phyloP scores from a whole-genome alignment of 2,329 filamentous ascomycete species.

The Cryphonectria parasitica region DNA sequence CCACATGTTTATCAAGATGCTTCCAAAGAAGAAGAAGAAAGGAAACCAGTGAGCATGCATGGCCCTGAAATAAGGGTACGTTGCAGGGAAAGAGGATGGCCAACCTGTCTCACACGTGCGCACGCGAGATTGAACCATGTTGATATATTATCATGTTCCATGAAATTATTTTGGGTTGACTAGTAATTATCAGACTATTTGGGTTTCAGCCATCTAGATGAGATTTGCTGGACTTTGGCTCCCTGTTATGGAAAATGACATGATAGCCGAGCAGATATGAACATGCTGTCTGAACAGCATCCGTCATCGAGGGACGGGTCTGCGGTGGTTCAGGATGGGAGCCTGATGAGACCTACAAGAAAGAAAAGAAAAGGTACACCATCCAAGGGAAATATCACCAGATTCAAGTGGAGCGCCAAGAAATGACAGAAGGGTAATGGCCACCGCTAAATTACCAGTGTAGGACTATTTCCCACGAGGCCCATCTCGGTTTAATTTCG shows the following conservation, averaged over 20 bases:
- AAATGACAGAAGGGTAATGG: not conserved
- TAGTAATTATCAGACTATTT: not conserved
- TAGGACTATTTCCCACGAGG: not conserved
- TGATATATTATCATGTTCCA: not conserved
- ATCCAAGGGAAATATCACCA: not conserved
- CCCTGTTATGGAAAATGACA: not conserved
- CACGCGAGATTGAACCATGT: not conserved
- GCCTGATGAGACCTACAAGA: not conserved
- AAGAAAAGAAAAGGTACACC: not conserved
- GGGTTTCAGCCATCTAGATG: not conserved
- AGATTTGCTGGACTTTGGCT: not conserved
- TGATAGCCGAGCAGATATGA: not conserved
- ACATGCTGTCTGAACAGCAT: not conserved
- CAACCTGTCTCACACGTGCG: not conserved
- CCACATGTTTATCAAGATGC: not conserved
- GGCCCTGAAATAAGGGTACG: not conserved
- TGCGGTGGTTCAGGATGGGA: not conserved
- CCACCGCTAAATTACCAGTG: not conserved
- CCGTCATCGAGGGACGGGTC: not conserved
- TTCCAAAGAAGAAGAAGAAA: not conserved
- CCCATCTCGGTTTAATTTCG: slow-evolving; percentile 2
- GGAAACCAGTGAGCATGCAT: not conserved
- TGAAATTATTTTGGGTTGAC: not conserved
- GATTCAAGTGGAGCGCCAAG: not conserved
- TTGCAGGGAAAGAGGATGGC: not conserved